Evolutionary conservation across 352 stramenopile species (phyloP).

Genomic region (Plasmopara muralis): DNA sequence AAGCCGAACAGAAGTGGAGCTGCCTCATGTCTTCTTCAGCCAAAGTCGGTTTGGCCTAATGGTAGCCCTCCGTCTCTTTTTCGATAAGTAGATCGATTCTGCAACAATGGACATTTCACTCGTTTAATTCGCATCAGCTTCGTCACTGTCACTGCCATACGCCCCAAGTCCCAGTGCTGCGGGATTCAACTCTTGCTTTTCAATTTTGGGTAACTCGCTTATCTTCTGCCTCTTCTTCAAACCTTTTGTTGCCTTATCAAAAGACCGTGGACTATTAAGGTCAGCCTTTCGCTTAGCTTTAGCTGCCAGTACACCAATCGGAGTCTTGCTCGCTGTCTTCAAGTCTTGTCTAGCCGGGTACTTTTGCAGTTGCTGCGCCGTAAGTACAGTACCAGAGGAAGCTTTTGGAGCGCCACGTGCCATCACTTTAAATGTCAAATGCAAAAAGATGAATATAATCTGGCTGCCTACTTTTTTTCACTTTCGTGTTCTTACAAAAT

Average conservation of each 20-base stretch:
- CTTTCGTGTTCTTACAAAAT: slow-evolving; percentile 39
- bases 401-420: slow-evolving; percentile 42
- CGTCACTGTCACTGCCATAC: slow-evolving; percentile 67
- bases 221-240: slow-evolving; percentile 24
- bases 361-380: slow-evolving; percentile 27
- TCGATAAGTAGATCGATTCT: slow-evolving; percentile 1
- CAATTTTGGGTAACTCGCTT: slow-evolving; percentile 1
- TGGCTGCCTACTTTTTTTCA: background rate
- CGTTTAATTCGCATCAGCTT: slow-evolving; percentile 7
- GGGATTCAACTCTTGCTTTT: slow-evolving; percentile 13
- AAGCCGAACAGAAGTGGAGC: slow-evolving; percentile 25
- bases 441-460: background rate
- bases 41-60: slow-evolving; percentile 15
- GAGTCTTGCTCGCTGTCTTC: slow-evolving; percentile 22
- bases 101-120: background rate
- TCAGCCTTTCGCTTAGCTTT: slow-evolving; percentile 49
- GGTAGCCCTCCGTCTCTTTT: slow-evolving; percentile 26
- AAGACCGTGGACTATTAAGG: slow-evolving; percentile 13
- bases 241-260: slow-evolving; percentile 5
- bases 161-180: slow-evolving; percentile 33
- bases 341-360: slow-evolving; percentile 24
- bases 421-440: slow-evolving; percentile 28
- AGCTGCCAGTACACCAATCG: slow-evolving; percentile 36
- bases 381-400: slow-evolving; percentile 7
- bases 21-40: slow-evolving; percentile 20